Conservation (phyloP, 352 stramenopile genomes). For the Phytophthora meadii region DNA sequence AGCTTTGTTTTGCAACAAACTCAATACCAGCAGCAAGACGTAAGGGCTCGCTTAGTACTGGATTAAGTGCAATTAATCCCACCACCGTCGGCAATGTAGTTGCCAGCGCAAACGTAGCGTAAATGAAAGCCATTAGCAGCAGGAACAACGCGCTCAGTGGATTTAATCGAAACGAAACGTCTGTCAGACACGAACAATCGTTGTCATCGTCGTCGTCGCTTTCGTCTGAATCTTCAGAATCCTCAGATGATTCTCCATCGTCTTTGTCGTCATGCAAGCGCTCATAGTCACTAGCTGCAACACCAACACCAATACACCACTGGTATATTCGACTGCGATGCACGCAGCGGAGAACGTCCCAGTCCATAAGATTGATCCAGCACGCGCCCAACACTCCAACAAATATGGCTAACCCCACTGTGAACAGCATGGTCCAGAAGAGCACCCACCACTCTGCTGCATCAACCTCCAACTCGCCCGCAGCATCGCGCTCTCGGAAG, state of each 20-base stretch:
- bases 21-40: slow-evolving; percentile 36
- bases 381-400: slow-evolving; percentile 46
- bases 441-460: slow-evolving; percentile 49
- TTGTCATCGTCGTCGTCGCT: slow-evolving; percentile 23
- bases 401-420: slow-evolving; percentile 37
- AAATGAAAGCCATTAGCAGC: slow-evolving; percentile 29
- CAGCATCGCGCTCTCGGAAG: slow-evolving; percentile 50
- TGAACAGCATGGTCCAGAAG: slow-evolving; percentile 42
- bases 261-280: slow-evolving; percentile 28
- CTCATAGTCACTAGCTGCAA: slow-evolving; percentile 22
- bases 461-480: slow-evolving; percentile 51
- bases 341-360: slow-evolving; percentile 48
- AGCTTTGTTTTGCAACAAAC: slow-evolving; percentile 24
- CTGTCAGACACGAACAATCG: slow-evolving; percentile 22
- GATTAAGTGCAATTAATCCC: slow-evolving; percentile 63
- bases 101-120: slow-evolving; percentile 34
- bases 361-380: slow-evolving; percentile 67
- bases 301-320: slow-evolving; percentile 13
- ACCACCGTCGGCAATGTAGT: slow-evolving; percentile 54
- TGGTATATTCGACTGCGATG: slow-evolving; percentile 27
- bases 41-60: slow-evolving; percentile 56
- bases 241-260: slow-evolving; percentile 20
- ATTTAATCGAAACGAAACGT: slow-evolving; percentile 25
- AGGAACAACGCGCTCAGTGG: slow-evolving; percentile 24
- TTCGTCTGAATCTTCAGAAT: slow-evolving; percentile 21